Base-by-base conservation (phyloP, 73 alveolate genomes). In the Breviolum minutum region DNA sequence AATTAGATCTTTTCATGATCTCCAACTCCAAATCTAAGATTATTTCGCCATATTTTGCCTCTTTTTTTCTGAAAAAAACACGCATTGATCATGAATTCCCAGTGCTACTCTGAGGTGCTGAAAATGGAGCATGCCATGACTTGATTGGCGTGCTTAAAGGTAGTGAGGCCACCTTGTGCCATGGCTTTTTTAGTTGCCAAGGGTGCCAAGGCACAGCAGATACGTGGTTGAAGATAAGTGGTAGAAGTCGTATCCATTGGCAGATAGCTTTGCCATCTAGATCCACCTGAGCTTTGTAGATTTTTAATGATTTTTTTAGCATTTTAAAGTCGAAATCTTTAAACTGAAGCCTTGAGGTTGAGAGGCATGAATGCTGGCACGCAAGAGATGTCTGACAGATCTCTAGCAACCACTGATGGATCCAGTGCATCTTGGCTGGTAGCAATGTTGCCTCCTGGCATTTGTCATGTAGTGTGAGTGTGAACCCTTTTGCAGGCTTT, bases 131-230 rank as follows among this genome's bases (percentile, higher is more conserved):
- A 27, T 89, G 96, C 61, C 96, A 77, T 16, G 96, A 89, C 60
- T 62, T 68, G 40, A 77, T 77, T 8, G 96, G 74, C 13, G 87
- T 70, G 22, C 87, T 89, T 16, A 40, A 70, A 77, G 73, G 87
- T 62, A 69, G 96, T 61, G 96, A 89, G 76, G 85, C 26, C 19
- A 77, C 96, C 14, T 24, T 89, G 96, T 10, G 54, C 87, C 87
- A 68, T 48, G 96, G 85, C 85, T 40, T 40, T 40, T 40, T 40
- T 40, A 40, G 54, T 40, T 40, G 54, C 54, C 54, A 40, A 40
- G 54, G 54, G 54, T 40, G 54, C 54, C 54, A 40, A 40, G 54
- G 3, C 54, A 40, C 54, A 22, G 77, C 24, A 40, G 54, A 40
- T 3, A 40, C 77, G 77, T 68, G 77, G 77, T 68, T 22, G 77